Base-by-base conservation (phyloP, 768 basidiomycete species). In the Kwoniella pini region DNA sequence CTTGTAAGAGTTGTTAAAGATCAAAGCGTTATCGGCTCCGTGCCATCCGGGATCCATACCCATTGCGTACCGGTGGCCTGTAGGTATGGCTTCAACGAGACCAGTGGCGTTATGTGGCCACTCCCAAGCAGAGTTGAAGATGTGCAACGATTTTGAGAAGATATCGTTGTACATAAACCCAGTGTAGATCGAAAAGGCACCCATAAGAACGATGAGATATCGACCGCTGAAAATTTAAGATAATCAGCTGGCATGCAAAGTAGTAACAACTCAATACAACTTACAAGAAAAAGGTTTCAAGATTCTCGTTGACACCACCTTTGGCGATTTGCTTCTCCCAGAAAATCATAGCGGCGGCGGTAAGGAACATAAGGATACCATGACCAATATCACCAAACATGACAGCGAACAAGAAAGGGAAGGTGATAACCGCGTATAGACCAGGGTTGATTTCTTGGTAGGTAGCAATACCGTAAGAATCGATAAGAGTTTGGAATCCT, bases 371-470 rank as follows among this genome's bases (percentile, higher is more conserved):
- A 72, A 98, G 86, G 62, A 85, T 81, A 28, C 92, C 96, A 80
- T 99, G 96, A 2, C 96, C 96, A 73, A 98, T 90, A 79, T 99
- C 96, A 71, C 96, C 96, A 76, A 99, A 99, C 96, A 99, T 99
- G 81, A 99, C 91, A 4, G 92, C 95, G 71, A 98, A 99, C 67
- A 99, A 80, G 86, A 99, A 98, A 0, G 96, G 96, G 86, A 96
- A 96, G 1, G 93, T 96, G 68, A 81, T 80, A 62, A 80, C 79
- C 49, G 81, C 91, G 79, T 95, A 95, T 27, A 98, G 80, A 54
- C 94, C 96, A 19, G 96, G 95, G 76, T 98, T 98, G 76, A 93
- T 87, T 79, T 99, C 96, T 76, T 97, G 90, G 76, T 99, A 98
- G 0, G 85, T 87, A 13, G 92, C 90, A 52, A 91, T 86, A 71